phyloP scores from a whole-genome alignment of 768 basidiomycete species.

The Kwoniella dejecticola region DNA sequence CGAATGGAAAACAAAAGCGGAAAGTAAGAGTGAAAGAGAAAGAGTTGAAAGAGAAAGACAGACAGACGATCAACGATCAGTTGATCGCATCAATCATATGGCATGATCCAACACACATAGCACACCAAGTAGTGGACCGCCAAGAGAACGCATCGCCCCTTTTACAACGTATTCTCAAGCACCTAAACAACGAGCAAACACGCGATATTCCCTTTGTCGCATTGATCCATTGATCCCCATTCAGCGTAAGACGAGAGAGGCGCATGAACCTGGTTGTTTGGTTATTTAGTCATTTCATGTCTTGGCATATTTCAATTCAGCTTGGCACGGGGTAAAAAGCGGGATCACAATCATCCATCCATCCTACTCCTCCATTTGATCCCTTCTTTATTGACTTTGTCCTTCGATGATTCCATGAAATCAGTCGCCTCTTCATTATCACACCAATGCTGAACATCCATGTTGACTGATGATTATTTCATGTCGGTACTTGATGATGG shows the following conservation, averaged over 20 bases:
- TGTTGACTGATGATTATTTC: no score
- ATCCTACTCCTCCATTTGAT: no score
- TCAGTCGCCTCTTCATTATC: constrained; percentile 1
- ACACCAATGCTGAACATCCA: background rate
- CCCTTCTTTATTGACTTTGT: no score
- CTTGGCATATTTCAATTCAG: background rate
- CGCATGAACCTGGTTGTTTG: background rate
- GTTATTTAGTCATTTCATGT: background rate
- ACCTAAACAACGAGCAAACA: background rate
- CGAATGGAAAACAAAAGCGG: background rate
- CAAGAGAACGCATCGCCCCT: constrained; percentile 23
- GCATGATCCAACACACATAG: no score
- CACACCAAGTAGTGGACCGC: background rate
- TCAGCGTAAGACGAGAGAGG: background rate
- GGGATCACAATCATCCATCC: no score
- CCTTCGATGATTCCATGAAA: background rate
- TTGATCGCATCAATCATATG: background rate
- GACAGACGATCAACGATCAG: background rate
- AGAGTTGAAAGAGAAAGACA: background rate
- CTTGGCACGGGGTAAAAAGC: background rate
- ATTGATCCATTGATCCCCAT: no score
- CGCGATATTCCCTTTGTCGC: background rate
- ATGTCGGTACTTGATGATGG: no score
- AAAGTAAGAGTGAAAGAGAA: constrained; percentile 1
- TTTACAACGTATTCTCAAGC: background rate